These are phyloP conservation scores for Plasmodium gonderi DNA, from an alignment of 169 alveolate genomes.

Conservation along the genomic window DNA sequence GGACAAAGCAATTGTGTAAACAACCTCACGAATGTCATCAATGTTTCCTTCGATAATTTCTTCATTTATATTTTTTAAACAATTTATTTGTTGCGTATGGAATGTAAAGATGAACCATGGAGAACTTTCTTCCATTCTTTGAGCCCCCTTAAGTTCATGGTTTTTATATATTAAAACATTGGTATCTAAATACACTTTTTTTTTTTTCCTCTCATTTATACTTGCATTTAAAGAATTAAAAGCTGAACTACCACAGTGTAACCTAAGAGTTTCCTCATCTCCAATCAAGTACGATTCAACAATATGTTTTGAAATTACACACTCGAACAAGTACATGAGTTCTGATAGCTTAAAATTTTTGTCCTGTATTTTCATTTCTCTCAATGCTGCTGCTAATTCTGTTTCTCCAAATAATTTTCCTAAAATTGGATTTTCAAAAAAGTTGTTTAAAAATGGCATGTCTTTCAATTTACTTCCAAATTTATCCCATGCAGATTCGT, in stretches of 20 bases:
- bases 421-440: constrained; percentile 89
- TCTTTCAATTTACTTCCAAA: constrained; percentile 89
- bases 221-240: constrained; percentile 86
- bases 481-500: constrained; percentile 89
- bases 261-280: constrained; percentile 83
- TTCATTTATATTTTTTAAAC: constrained; percentile 86
- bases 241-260: constrained; percentile 91
- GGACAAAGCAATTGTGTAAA: constrained; percentile 90
- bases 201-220: constrained; percentile 84
- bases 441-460: constrained; percentile 90
- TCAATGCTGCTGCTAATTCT: constrained; percentile 88
- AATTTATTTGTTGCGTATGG: constrained; percentile 91
- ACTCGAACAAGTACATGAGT: constrained; percentile 87
- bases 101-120: constrained; percentile 92
- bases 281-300: constrained; percentile 89
- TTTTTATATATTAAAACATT: constrained; percentile 85
- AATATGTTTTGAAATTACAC: constrained; percentile 89
- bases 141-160: constrained; percentile 89
- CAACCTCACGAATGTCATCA: constrained; percentile 92
- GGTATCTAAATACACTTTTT: constrained; percentile 86
- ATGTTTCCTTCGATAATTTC: constrained; percentile 85
- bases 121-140: constrained; percentile 79
- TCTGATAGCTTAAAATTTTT: constrained; percentile 89
- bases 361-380: constrained; percentile 91
- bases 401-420: constrained; percentile 90